Evolutionary conservation across 257 asterid species (phyloP).

Genomic region (Plantago elongata): DNA sequence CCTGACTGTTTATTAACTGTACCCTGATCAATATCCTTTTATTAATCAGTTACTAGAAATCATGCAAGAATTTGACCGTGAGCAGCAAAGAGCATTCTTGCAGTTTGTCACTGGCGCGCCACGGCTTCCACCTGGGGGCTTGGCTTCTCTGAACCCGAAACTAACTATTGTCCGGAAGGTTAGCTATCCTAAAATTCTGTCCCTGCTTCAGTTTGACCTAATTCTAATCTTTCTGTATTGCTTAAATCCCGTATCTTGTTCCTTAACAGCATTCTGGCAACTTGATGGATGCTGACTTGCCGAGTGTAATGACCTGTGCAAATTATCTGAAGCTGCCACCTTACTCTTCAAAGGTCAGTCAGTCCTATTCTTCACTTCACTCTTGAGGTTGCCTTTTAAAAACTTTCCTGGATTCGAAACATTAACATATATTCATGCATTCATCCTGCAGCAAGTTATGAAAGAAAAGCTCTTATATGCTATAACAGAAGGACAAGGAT

Average conservation of each 20-base stretch:
- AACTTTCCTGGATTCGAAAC: background rate
- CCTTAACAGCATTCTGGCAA: slow-evolving; percentile 61
- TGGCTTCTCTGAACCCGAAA: slow-evolving; percentile 91
- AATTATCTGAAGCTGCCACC: slow-evolving; percentile 94
- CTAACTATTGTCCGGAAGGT: slow-evolving; percentile 85
- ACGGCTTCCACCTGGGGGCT: slow-evolving; percentile 87
- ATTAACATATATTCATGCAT: background rate
- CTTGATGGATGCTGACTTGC: slow-evolving; percentile 64
- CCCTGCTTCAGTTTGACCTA: too few relatives aligned
- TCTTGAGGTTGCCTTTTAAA: too few relatives aligned
- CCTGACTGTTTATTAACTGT: background rate
- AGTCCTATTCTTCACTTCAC: background rate
- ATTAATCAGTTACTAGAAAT: slow-evolving; percentile 66
- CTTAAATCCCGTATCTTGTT: background rate
- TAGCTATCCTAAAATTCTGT: too few relatives aligned
- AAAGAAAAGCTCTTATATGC: slow-evolving; percentile 80
- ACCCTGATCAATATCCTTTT: slow-evolving; percentile 7
- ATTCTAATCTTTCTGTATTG: background rate
- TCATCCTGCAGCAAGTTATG: slow-evolving; percentile 64
- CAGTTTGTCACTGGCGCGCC: slow-evolving; percentile 98
- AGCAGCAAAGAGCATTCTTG: slow-evolving; percentile 83
- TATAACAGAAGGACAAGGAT: slow-evolving; percentile 89
- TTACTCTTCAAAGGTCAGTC: slow-evolving; percentile 71
- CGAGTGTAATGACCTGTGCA: slow-evolving; percentile 97
- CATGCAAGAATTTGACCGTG: slow-evolving; percentile 63